Evolutionary conservation across 2,329 filamentous ascomycete species (phyloP), one percentile per base, ranked within the genome.

Genomic region (Pezicula carpinea): DNA sequence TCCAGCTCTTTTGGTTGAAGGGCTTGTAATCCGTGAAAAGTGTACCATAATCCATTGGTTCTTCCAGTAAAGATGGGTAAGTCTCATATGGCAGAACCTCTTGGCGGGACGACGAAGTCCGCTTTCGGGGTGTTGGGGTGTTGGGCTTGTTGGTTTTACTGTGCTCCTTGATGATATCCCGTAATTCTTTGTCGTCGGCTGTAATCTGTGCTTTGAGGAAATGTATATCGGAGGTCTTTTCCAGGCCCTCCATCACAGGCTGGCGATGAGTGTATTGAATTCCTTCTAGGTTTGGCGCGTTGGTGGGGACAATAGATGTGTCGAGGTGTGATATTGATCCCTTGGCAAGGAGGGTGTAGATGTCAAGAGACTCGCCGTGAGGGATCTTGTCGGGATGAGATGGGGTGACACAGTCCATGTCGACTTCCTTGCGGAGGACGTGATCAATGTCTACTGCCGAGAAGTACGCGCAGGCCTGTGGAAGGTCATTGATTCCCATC

Each of bases 351-450:
- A 99, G 76, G n/a, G 83, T 67, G 3, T 68, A 63, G 46, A 99
- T 96, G 62, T 96, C 91, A 7, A 99, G 66, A 51, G 82, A 90
- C 68, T 97, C 91, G 31, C 95, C 93, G 2, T 83, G 85, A 0
- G 87, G 77, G 35, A 99, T 97, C 23, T 84, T 75, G 0, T 77
- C 75, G 0, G 79, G 77, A 65, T 99, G 87, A 36, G 87, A 93
- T 1, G 93, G 93, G 0, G 93, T 99, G 36, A 97, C 69, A 64
- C 93, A 99, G 61, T 96, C 87, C 89, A 99, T 95, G 65, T 99
- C 87, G 4, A 99, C 95, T 67, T 99, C 93, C 65, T 99, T 99
- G 43, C 93, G 81, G n/a, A 99, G 75, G 3, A 99, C 91, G 58
- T 89, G 84, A 62, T 99, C 93, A 55, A 99, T 88, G 62, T 99